Conservation (phyloP, 208 protist genomes). For the Crithidia expoeki region DNA sequence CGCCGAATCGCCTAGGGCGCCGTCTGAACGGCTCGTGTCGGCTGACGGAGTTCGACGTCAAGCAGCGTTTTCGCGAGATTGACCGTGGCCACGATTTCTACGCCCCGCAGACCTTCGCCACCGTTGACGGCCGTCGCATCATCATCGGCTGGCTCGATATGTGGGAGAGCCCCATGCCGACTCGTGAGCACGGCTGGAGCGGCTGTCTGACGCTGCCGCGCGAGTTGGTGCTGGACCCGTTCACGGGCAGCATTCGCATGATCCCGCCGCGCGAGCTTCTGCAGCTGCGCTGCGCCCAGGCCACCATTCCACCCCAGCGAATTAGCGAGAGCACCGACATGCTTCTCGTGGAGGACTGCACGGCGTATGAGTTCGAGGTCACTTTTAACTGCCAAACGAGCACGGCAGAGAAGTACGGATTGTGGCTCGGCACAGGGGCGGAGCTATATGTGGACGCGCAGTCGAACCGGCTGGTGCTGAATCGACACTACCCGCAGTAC, state of each 20-base stretch:
- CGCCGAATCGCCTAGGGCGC: not conserved
- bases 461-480: constrained; percentile 47
- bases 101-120: constrained; percentile 41
- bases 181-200: constrained; percentile 43
- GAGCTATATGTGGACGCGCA: constrained; percentile 61
- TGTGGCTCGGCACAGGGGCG: constrained; percentile 53
- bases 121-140: constrained; percentile 40
- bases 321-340: constrained; percentile 30
- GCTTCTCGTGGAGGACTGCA: constrained; percentile 40
- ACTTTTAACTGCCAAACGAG: constrained; percentile 45
- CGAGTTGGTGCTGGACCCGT: constrained; percentile 34
- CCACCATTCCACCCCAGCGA: constrained; percentile 27
- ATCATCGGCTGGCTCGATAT: constrained; percentile 49
- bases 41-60: constrained; percentile 24
- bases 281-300: constrained; percentile 35
- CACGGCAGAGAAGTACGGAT: constrained; percentile 59
- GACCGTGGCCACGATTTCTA: constrained; percentile 55
- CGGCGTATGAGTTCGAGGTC: constrained; percentile 46
- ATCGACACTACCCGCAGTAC: constrained; percentile 66
- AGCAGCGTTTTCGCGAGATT: constrained; percentile 40
- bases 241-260: constrained; percentile 30
- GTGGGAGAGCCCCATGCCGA: constrained; percentile 50
- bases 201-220: constrained; percentile 43
- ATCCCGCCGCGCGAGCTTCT: constrained; percentile 39
- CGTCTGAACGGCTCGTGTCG: not conserved